Evolutionary conservation across 2,329 filamentous ascomycete species (phyloP).

Genomic region (Dothiorella sarmentorum): DNA sequence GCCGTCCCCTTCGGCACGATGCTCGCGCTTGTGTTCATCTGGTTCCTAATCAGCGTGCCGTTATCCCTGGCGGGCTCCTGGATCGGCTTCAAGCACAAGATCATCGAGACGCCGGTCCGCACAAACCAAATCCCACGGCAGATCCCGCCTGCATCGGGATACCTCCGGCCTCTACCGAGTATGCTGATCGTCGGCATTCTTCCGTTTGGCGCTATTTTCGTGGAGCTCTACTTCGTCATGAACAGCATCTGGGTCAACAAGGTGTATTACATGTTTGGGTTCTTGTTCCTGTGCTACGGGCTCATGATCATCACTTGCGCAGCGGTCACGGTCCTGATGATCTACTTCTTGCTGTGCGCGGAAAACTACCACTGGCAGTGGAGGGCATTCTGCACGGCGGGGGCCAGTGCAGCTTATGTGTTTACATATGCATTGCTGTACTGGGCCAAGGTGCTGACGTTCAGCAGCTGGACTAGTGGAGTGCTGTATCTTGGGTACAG

Average conservation of each 20-base stretch:
- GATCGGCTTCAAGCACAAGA: constrained; percentile 74
- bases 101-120: constrained; percentile 75
- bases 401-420: constrained; percentile 86
- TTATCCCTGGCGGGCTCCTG: constrained; percentile 87
- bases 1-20: constrained; percentile 96
- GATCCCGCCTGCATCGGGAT: constrained; percentile 79
- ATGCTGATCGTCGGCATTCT: constrained; percentile 90
- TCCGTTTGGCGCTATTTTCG: constrained; percentile 94
- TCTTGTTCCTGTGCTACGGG: constrained; percentile 95
- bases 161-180: constrained; percentile 81
- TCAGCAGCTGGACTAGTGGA: constrained; percentile 78
- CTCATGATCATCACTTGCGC: constrained; percentile 96
- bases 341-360: constrained; percentile 92
- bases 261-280: constrained; percentile 99
- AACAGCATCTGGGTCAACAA: constrained; percentile 97
- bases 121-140: constrained; percentile 98
- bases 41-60: constrained; percentile 95
- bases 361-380: constrained; percentile 99
- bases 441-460: constrained; percentile 81
- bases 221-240: constrained; percentile 99
- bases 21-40: constrained; percentile 88
- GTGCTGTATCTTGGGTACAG: constrained; percentile 95
- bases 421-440: constrained; percentile 90
- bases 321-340: constrained; percentile 86
- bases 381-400: constrained; percentile 88